phyloP scores from a whole-genome alignment of 441 rosid genomes.

The Hypseocharis bilobata region DNA sequence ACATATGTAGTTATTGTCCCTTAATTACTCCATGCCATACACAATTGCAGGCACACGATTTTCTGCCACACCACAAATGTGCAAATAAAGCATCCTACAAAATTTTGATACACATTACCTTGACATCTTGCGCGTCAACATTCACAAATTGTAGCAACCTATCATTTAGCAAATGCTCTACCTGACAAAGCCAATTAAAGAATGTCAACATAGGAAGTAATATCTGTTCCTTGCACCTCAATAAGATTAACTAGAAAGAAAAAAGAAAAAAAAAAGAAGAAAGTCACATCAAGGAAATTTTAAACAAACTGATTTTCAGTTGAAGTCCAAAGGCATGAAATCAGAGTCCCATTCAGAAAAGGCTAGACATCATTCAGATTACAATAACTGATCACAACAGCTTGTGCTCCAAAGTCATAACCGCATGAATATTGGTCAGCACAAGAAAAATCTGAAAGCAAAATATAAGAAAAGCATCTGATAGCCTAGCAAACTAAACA shows the following conservation, averaged over 20 bases:
- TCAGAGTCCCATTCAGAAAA: neutral
- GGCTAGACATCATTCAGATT: neutral
- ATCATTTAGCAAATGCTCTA: slow-evolving; percentile 15
- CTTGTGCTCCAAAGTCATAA: neutral
- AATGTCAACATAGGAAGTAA: neutral
- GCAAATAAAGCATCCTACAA: neutral
- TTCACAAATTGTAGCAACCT: slow-evolving; percentile 16
- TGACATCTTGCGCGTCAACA: slow-evolving; percentile 12
- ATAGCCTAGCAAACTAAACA: neutral
- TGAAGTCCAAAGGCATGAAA: neutral
- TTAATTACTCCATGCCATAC: too few species aligned
- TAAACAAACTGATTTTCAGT: neutral
- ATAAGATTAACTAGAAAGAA: neutral
- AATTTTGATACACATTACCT: slow-evolving; percentile 1
- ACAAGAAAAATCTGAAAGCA: neutral
- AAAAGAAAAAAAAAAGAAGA: neutral
- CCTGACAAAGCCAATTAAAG: slow-evolving; percentile 11
- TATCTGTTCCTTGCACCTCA: neutral
- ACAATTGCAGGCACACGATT: too few species aligned
- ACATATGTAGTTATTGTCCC: too few species aligned
- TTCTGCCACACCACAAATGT: neutral
- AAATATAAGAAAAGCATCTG: neutral
- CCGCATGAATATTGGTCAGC: neutral
- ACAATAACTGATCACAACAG: neutral
- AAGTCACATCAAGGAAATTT: neutral